A percentile compares a stretch with the other conserved stretches of the same genome.
These are phyloP conservation scores for Hypoxylon subgilvum DNA, from an alignment of 495 filamentous ascomycete species.

Conservation along the genomic window DNA sequence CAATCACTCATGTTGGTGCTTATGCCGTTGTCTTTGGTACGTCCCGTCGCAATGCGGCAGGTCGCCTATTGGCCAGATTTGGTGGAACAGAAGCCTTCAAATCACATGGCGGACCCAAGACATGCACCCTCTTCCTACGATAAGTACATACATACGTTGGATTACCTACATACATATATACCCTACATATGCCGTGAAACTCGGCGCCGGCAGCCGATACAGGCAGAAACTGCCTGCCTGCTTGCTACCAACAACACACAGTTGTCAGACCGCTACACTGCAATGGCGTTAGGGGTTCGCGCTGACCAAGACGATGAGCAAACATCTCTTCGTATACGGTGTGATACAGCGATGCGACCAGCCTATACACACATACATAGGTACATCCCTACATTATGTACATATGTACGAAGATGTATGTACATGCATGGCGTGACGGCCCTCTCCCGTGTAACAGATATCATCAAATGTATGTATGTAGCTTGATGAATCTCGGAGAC, in stretches of 20 bases:
- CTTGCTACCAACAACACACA: no score
- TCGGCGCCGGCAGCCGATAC: neutral
- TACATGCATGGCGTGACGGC: no score
- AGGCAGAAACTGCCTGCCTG: neutral
- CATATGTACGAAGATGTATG: no score
- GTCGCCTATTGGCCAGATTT: slow-evolving; percentile 4
- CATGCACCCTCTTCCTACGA: neutral
- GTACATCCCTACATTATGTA: no score
- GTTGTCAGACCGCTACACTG: neutral
- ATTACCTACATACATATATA: neutral
- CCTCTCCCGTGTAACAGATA: no score
- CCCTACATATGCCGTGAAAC: slow-evolving; percentile 30
- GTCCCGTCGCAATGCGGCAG: slow-evolving; percentile 2
- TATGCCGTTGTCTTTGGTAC: no score
- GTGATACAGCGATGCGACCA: neutral
- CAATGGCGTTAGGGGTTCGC: neutral
- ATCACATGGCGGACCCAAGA: neutral
- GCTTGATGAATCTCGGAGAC: neutral
- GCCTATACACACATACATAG: no score
- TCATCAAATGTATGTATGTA: no score
- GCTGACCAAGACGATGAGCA: neutral
- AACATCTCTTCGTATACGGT: neutral
- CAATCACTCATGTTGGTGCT: no score
- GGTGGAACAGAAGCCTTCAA: neutral
- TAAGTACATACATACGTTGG: neutral